Percentiles rank a stretch among this genome's conserved stretches.
Conservation (phyloP, 1,139 yeast genomes). For the Suhomyces taliae region DNA sequence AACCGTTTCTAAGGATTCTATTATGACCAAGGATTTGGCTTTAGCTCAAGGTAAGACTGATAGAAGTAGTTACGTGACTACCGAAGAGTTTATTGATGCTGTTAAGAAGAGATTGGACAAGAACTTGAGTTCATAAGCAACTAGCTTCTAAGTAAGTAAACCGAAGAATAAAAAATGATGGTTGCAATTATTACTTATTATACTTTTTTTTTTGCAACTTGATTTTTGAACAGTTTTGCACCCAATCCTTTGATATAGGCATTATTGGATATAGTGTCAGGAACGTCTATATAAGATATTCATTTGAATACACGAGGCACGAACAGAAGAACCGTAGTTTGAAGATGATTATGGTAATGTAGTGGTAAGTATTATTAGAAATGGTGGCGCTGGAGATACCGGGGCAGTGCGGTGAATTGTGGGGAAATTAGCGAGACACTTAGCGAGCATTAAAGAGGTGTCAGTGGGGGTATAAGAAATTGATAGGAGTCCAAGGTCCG, state of each 20-base stretch:
- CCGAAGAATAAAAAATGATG: not conserved
- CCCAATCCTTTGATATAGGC: not conserved
- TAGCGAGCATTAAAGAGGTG: too few species aligned
- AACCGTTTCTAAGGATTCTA: conserved; percentile 70
- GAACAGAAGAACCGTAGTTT: too few species aligned
- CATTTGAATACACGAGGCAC: too few species aligned
- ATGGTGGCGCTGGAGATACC: too few species aligned
- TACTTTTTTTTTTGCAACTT: conserved; percentile 2
- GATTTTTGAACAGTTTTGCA: not conserved
- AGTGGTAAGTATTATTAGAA: too few species aligned
- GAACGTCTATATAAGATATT: too few species aligned
- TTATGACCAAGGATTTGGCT: conserved; percentile 84
- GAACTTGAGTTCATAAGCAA: conserved; percentile 21
- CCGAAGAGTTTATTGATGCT: conserved; percentile 73
- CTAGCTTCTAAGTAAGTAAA: not conserved
- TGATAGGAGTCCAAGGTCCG: too few species aligned
- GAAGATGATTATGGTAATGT: too few species aligned
- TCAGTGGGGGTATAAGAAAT: too few species aligned
- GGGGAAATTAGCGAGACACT: too few species aligned
- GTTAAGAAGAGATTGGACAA: conserved; percentile 55
- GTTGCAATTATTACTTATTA: not conserved
- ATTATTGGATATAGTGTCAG: not conserved
- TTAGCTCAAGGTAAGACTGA: conserved; percentile 68
- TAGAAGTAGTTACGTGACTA: conserved; percentile 67
- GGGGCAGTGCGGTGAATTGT: too few species aligned